Base-by-base conservation (phyloP, 805 yeast species). In the Wickerhamomyces mucosus region DNA sequence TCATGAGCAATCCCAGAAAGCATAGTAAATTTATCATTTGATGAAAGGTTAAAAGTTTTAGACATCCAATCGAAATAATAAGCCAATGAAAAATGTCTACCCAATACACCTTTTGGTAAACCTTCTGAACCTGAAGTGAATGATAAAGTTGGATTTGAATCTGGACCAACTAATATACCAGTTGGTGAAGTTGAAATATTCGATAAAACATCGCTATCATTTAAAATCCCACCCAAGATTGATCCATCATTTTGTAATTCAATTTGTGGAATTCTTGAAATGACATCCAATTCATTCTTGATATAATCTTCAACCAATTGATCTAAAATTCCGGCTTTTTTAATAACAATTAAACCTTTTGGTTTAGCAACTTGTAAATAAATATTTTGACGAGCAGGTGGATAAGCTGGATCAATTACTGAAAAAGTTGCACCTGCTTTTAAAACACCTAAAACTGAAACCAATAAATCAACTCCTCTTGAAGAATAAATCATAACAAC, bases 51-150 rank as follows among this genome's bases (percentile, higher is more conserved):
- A 50, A 92, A 92, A 27, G 78, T 72, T 56, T 83, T 59, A 14
- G 96, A 68, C 99, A 92, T 92, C 99, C 99, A 92, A 22, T 95
- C 95, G 72, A 92, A 92, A 61, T 92, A 92, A 63, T 92, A 92
- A 3, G 98, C 95, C 39, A 92, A 65, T 1, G 97, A 89, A 59
- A 77, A 94, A 53, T 92, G 99, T 61, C 99, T 82, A 31, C 99
- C 99, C 38, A 86, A 69, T 16, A 92, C 99, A 65, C 99, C 99
- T 61, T 92, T 92, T 45, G 99, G 99, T 41, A 89, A 67, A 56
- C 99, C 99, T 58, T 92, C 99, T 6, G 95, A 83, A 20, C 99
- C 99, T 15, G 95, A 83, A 6, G 99, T 92, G 61, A 92, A 92
- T 0, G 96, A 82, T 32, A 92, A 66, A 7, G 99, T 92, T 30